Evolutionary conservation across 1,284 basidiomycete species (phyloP).

Genomic region (Malassezia slooffiae): DNA sequence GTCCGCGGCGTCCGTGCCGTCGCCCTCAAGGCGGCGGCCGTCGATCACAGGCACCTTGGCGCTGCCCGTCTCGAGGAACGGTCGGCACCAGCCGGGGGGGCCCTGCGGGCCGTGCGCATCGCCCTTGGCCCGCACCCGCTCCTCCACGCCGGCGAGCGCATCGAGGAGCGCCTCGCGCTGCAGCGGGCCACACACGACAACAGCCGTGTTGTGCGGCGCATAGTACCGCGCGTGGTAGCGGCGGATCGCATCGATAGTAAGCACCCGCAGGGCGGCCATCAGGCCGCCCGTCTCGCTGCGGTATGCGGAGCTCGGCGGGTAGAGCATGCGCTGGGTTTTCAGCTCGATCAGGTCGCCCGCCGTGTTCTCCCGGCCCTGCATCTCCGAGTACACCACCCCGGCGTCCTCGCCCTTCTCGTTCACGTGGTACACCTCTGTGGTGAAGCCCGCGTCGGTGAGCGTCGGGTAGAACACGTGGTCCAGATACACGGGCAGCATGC

Average conservation of each 20-base stretch:
- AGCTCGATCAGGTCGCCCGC: slow-evolving; percentile 80
- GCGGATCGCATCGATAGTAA: slow-evolving; percentile 76
- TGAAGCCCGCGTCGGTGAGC: slow-evolving; percentile 75
- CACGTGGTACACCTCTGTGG: slow-evolving; percentile 73
- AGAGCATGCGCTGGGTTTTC: slow-evolving; percentile 55
- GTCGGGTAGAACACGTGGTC: slow-evolving; percentile 97
- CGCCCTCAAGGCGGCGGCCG: slow-evolving; percentile 20
- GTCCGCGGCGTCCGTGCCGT: slow-evolving; percentile 33
- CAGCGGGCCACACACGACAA: slow-evolving; percentile 70
- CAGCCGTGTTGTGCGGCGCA: slow-evolving; percentile 80
- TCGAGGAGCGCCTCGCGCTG: slow-evolving; percentile 52
- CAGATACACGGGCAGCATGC: slow-evolving; percentile 84
- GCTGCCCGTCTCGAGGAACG: slow-evolving; percentile 80
- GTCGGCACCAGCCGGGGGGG: slow-evolving; percentile 75
- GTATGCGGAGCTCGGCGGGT: slow-evolving; percentile 74
- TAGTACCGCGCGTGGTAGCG: slow-evolving; percentile 85
- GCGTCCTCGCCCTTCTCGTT: slow-evolving; percentile 80
- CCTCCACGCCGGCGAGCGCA: slow-evolving; percentile 53
- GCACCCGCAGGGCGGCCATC: slow-evolving; percentile 75
- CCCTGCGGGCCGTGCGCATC: slow-evolving; percentile 57
- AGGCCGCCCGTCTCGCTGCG: slow-evolving; percentile 92
- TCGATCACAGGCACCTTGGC: slow-evolving; percentile 54
- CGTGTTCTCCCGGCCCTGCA: slow-evolving; percentile 95
- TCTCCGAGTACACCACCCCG: slow-evolving; percentile 73
- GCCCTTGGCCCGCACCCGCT: slow-evolving; percentile 27